phyloP scores from a whole-genome alignment of 371 early-diverging fungal species.

The Mortierella sp. region DNA sequence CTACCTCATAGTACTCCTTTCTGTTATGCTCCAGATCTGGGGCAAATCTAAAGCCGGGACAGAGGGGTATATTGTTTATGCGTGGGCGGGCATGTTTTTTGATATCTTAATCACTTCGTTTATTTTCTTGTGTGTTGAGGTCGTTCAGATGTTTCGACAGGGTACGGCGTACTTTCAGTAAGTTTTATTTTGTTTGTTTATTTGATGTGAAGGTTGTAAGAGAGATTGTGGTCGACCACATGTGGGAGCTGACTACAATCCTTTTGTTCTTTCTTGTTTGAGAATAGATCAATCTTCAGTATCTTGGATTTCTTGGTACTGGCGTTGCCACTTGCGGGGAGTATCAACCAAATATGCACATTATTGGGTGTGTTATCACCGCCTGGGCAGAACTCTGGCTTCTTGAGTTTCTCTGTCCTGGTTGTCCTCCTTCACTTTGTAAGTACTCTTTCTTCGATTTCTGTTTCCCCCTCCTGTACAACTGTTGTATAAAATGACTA shows the following conservation, averaged over 20 bases:
- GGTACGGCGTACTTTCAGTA: not conserved
- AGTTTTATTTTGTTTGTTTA: not conserved
- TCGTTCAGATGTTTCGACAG: not conserved
- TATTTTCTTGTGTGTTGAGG: not conserved
- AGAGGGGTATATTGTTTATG: not conserved
- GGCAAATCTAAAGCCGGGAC: not conserved
- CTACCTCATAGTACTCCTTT: not conserved
- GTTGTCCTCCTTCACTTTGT: not conserved
- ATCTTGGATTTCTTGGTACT: not conserved
- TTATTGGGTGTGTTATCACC: not conserved
- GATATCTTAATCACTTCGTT: not conserved
- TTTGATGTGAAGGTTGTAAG: too few relatives aligned
- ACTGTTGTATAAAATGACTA: not conserved
- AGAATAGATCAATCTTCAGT: not conserved
- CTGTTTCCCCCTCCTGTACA: not conserved
- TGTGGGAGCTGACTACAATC: too few relatives aligned
- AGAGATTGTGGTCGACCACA: too few relatives aligned
- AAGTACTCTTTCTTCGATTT: not conserved
- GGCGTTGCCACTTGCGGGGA: not conserved
- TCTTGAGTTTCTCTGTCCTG: conserved; percentile 1
- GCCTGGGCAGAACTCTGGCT: not conserved
- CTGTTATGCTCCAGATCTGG: not conserved
- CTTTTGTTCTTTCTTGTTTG: not conserved
- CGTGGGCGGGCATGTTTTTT: not conserved
- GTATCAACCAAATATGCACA: not conserved